Base-by-base conservation (phyloP, 805 yeast genomes). In the Sporopachydermia quercuum region DNA sequence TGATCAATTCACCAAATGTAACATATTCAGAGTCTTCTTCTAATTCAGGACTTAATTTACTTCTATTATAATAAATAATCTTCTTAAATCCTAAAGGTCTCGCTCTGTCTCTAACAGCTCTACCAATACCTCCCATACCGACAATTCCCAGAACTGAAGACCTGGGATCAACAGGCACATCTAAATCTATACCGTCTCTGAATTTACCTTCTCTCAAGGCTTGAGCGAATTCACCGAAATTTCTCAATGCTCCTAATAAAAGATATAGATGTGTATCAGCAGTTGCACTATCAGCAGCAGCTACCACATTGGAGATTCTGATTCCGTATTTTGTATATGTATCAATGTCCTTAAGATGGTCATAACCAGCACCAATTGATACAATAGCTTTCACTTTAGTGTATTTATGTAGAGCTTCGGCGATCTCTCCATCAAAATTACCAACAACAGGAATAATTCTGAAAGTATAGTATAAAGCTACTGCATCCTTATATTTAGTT, bases 321-420 rank as follows among this genome's bases (percentile, higher is more conserved):
- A 64, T 63, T 1, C 49, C 51, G 15, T 54, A 39, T 4, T 45
- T 42, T 4, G 56, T 57, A 38, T 63, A 56, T 34, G 56, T 58
- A 5, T 50, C 47, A 3, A 60, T 59, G 43, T 63, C 67, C 13
- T 70, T 71, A 30, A 71, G 56, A 44, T 62, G 63, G 48, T 74
- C 78, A 50, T 72, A 74, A 15, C 80, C 80, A 1, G 78, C 78
- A 39, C 78, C 76, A 47, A 60, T 61, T 48, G 70, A 68, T 43
- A 68, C 57, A 34, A 71, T 58, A 16, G 58, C 63, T 48, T 67
- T 63, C 36, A 71, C 30, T 23, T 23, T n/a, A n/a, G 30, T 47
- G 5, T 61, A 40, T 1, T 60, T 43, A 3, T 67, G 66, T 34
- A 70, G 47, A 23, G 51, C 50, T 13, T 47, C 42, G 13, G 65